Base-by-base conservation (phyloP, 2,329 filamentous ascomycete genomes). In the Apiospora pterosperma region DNA sequence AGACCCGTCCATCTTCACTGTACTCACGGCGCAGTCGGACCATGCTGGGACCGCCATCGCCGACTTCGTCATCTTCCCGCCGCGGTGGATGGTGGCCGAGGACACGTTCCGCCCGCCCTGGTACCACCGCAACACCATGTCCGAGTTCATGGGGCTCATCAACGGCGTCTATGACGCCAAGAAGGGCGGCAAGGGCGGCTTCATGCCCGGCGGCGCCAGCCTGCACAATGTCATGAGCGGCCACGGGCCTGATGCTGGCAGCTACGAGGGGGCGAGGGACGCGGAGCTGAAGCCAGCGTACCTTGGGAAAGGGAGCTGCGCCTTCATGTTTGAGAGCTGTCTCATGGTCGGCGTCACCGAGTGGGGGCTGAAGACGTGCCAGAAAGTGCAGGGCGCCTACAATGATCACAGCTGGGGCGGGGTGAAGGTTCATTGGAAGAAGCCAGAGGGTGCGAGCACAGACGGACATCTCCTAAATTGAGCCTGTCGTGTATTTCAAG, bases 361-460 rank as follows among this genome's bases (percentile, higher is more conserved):
- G 65, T 92, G 89, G 89, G 90, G 89, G 1, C 76, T 86, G 66
- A 76, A 77, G 68, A 83, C 86, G 67, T 95, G 84, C 63, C 76
- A 79, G 68, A 85, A 85, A 75, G 81, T 86, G 19, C 85, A 87
- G 79, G 82, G 87, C 69, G 86, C 86, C 64, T 96, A 96, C 73
- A 93, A 88, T 74, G 87, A 89, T 64, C 91, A 96, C 80, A 94
- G 91, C 75, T 97, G 93, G 93, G 88, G 83, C 34, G 84, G 84
- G 0, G 78, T 92, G 62, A 85, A 86, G 76, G 83, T 88, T 52
- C 86, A 90, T 73, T 91, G 89, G 82, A 77, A 78, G 72, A 72
- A 71, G 70, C 80, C 82, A 0, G 76, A 77, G 39, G 78, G 75
- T 1, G 71, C 62, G 8, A 62, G 39, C 14, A 63, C 62, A 0